phyloP scores from a whole-genome alignment of 257 asterid species.

The Verbena officinalis region DNA sequence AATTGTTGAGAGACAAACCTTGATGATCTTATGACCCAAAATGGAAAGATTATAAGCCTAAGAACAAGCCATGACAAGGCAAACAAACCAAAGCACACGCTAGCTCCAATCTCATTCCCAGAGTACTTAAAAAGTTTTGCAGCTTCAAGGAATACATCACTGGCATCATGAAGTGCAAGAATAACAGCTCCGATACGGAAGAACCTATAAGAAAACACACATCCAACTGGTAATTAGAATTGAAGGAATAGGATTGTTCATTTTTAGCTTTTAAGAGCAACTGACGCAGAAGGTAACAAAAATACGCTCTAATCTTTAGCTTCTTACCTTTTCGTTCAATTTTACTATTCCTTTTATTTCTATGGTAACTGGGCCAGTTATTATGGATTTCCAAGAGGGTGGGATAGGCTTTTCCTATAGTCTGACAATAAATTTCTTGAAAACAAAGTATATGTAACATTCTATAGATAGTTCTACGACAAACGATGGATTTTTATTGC shows the following conservation, averaged over 20 bases:
- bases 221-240: not conserved
- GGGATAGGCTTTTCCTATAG: not conserved
- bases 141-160: constrained; percentile 81
- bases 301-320: not conserved
- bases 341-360: not conserved
- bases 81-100: constrained; percentile 72
- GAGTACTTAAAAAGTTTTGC: constrained; percentile 84
- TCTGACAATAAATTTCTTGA: not conserved
- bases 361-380: not conserved
- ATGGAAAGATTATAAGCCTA: constrained; percentile 76
- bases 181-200: constrained; percentile 70
- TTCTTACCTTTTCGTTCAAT: not conserved
- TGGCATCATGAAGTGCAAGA: constrained; percentile 83
- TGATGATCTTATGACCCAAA: constrained; percentile 66
- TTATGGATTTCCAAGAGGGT: not conserved
- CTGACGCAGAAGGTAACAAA: not conserved
- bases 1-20: constrained; percentile 42
- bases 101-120: constrained; percentile 72
- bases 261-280: not conserved
- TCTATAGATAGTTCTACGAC: too few species aligned
- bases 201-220: constrained; percentile 59
- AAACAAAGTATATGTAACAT: not conserved
- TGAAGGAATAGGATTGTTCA: not conserved
- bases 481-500: too few species aligned
- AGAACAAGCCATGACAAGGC: constrained; percentile 72